Percentiles rank a stretch among this genome's conserved stretches.
Conservation (phyloP, 1,139 yeast genomes). For the Candida albicans region DNA sequence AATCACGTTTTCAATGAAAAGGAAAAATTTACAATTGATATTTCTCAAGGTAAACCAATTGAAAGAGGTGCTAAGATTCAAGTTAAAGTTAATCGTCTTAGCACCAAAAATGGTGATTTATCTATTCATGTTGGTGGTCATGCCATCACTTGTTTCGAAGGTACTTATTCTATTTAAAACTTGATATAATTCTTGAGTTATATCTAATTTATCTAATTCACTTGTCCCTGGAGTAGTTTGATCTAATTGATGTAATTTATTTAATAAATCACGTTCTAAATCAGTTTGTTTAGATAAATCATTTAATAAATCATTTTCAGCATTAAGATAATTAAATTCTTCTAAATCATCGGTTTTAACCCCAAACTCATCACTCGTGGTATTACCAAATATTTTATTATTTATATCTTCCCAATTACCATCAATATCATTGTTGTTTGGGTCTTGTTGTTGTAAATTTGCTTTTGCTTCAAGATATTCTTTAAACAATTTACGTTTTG, state of each 20-base stretch:
- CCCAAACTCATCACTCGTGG: constrained; percentile 53
- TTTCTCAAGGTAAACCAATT: constrained; percentile 37
- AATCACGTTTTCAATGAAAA: constrained; percentile 4
- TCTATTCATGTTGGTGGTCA: constrained; percentile 26
- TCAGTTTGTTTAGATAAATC: constrained; percentile 25
- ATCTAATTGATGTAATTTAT: constrained; percentile 19
- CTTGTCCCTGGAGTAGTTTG: constrained; percentile 20
- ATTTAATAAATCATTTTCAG: constrained; percentile 24
- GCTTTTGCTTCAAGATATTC: constrained; percentile 28
- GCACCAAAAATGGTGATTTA: constrained; percentile 18
- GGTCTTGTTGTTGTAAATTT: constrained; percentile 16
- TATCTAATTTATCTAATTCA: constrained; percentile 30
- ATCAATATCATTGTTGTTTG: constrained; percentile 29
- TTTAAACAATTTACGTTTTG: constrained; percentile 35
- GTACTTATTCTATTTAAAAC: constrained; percentile 16
- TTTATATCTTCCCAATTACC: constrained; percentile 51
- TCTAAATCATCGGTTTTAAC: constrained; percentile 56
- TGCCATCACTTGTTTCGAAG: constrained; percentile 32
- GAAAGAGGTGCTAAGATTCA: constrained; percentile 32
- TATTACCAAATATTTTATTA: constrained; percentile 43
- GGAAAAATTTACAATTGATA: constrained; percentile 6
- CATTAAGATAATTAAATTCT: constrained; percentile 46
- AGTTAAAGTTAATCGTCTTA: constrained; percentile 19
- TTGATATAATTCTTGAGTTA: constrained; percentile 5
- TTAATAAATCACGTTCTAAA: constrained; percentile 19